Percentiles rank a stretch among this genome's conserved stretches.
Conservation (phyloP, 352 stramenopile genomes). For the Blastocystis sp. region DNA sequence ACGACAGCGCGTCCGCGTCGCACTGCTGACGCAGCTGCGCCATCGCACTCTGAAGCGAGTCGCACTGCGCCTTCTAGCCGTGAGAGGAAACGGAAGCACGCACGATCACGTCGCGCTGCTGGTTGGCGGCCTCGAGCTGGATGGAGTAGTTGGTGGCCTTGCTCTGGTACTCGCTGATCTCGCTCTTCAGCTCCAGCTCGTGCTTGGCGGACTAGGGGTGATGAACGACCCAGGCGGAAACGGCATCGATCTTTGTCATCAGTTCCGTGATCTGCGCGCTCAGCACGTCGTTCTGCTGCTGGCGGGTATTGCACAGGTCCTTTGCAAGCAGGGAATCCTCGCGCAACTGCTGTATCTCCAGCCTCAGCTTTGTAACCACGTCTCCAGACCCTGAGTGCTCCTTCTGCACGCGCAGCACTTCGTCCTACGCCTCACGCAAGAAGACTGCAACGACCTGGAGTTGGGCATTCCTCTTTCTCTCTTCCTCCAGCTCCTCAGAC, state of each 20-base stretch:
- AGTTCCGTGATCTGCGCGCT: neutral
- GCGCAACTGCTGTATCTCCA: conserved; percentile 52
- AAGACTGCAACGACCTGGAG: neutral
- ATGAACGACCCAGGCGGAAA: neutral
- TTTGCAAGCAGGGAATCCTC: conserved; percentile 56
- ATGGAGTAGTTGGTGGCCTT: neutral
- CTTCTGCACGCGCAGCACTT: conserved; percentile 30
- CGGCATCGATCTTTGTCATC: conserved; percentile 5
- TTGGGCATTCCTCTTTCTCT: conserved; percentile 25
- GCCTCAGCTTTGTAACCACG: conserved; percentile 6
- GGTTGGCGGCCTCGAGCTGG: neutral
- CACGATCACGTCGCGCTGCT: conserved; percentile 31
- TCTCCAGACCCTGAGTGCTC: conserved; percentile 43
- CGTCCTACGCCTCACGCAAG: neutral
- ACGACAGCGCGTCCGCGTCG: neutral
- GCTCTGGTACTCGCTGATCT: conserved; percentile 32
- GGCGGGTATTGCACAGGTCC: conserved; percentile 31
- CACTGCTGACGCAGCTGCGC: neutral
- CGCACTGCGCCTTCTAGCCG: neutral
- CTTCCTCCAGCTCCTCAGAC: neutral
- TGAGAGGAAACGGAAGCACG: neutral
- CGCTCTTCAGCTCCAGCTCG: conserved; percentile 35
- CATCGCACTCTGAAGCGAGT: neutral
- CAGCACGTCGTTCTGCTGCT: conserved; percentile 1
- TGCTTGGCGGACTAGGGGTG: conserved; percentile 3